phyloP scores from a whole-genome alignment of 192 early-diverging fungal species.

The Pecoramyces ruminantium region DNA sequence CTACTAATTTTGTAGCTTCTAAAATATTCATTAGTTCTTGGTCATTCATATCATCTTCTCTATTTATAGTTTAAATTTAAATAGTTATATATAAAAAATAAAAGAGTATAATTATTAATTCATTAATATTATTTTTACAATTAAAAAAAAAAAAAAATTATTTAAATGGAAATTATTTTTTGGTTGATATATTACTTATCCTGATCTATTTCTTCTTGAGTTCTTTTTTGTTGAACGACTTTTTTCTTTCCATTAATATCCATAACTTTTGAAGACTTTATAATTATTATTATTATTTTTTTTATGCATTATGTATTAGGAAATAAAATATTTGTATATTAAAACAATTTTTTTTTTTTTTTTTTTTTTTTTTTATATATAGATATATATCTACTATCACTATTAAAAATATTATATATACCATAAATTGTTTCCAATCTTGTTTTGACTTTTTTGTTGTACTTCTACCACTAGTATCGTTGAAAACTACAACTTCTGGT shows the following conservation, averaged over 20 bases:
- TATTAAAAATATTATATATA: too few species aligned
- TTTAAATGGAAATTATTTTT: too few species aligned
- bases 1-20: slow-evolving; percentile 18
- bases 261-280: neutral
- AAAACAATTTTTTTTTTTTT: too few species aligned
- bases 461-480: neutral
- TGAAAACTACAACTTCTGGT: neutral
- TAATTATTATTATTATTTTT: too few species aligned
- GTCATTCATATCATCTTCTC: slow-evolving; percentile 23
- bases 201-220: neutral
- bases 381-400: too few species aligned
- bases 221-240: neutral
- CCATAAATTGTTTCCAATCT: neutral
- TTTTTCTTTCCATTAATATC: neutral
- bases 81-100: too few species aligned
- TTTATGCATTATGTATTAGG: too few species aligned
- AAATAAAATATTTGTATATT: too few species aligned
- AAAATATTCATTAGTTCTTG: slow-evolving; percentile 24
- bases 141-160: too few species aligned
- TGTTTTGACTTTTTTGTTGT: neutral
- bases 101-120: too few species aligned
- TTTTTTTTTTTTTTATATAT: too few species aligned
- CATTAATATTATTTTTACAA: too few species aligned
- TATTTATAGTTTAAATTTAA: neutral
- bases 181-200: neutral